phyloP scores from a whole-genome alignment of 495 filamentous ascomycete genomes.

The Tuber calosporum region DNA sequence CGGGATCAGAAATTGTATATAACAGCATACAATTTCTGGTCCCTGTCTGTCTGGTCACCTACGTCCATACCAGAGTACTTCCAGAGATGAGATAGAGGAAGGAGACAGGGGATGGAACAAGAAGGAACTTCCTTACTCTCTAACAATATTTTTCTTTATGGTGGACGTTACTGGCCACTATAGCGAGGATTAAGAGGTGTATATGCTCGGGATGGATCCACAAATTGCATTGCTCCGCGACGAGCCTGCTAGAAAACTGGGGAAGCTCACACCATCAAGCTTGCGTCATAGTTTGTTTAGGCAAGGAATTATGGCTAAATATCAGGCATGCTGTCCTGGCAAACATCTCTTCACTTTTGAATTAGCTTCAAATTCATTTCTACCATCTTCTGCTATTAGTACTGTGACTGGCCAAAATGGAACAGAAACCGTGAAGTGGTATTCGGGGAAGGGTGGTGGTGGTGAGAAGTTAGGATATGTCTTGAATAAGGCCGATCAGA shows the following conservation, averaged over 20 bases:
- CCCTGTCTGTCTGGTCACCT: too few relatives aligned
- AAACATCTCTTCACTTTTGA: too few relatives aligned
- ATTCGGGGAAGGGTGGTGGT: constrained; percentile 27
- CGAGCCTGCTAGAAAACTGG: constrained; percentile 32
- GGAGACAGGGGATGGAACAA: not conserved
- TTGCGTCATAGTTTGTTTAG: constrained; percentile 93
- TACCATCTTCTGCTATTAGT: constrained; percentile 55
- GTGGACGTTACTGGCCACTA: not conserved
- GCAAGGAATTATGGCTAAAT: constrained; percentile 95
- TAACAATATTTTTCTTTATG: not conserved
- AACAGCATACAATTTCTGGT: too few relatives aligned
- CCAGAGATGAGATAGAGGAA: too few relatives aligned
- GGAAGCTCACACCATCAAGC: constrained; percentile 72
- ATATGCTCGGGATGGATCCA: not conserved
- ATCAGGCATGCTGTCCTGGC: constrained; percentile 89
- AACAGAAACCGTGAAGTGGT: constrained; percentile 29
- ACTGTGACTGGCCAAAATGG: constrained; percentile 13
- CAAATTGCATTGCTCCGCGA: not conserved
- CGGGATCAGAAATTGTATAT: too few relatives aligned
- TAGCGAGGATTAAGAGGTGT: not conserved
- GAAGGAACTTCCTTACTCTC: not conserved
- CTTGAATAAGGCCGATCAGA: constrained; percentile 90
- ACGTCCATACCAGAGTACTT: too few relatives aligned
- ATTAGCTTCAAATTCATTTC: constrained; percentile 79
- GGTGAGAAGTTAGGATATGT: constrained; percentile 60